Evolutionary conservation across 768 basidiomycete genomes (phyloP).

Genomic region (Lactarius hatsudake): DNA sequence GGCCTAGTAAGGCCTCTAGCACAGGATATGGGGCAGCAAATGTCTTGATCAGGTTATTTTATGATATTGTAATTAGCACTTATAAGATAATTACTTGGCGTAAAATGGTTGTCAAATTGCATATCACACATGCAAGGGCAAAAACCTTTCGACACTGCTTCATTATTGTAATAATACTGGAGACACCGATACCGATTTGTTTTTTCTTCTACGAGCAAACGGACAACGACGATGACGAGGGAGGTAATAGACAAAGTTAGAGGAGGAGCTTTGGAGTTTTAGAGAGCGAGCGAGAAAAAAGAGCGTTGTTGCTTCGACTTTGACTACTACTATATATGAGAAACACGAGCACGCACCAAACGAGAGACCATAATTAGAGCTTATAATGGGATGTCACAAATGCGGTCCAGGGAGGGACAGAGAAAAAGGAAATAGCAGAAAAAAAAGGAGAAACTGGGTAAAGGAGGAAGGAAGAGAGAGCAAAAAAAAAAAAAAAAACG

Average conservation of each 20-base stretch:
- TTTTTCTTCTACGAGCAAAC: constrained; percentile 12
- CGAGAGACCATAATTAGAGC: constrained; percentile 24
- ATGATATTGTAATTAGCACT: too few species aligned
- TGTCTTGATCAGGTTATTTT: too few species aligned
- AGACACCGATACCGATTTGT: constrained; percentile 4
- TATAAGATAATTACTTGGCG: too few species aligned
- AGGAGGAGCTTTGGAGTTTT: background rate
- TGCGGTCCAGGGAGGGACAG: constrained; percentile 4
- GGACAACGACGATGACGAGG: background rate
- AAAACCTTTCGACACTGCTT: constrained; percentile 11
- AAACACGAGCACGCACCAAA: constrained; percentile 13
- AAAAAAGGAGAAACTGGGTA: too few species aligned
- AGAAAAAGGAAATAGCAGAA: background rate
- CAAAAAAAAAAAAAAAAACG: constrained; percentile 8
- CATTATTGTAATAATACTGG: constrained; percentile 13
- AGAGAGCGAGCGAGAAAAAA: background rate
- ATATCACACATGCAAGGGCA: too few species aligned
- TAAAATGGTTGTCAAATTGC: too few species aligned
- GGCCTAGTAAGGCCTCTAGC: too few species aligned
- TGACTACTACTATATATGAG: constrained; percentile 10
- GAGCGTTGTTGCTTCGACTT: constrained; percentile 20
- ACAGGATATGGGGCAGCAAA: too few species aligned
- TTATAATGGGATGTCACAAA: constrained; percentile 26
- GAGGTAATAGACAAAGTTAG: background rate
- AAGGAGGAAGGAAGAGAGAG: background rate